Base-by-base conservation (phyloP, 176 grass and related monocot genomes). In the Hordeum marinum region DNA sequence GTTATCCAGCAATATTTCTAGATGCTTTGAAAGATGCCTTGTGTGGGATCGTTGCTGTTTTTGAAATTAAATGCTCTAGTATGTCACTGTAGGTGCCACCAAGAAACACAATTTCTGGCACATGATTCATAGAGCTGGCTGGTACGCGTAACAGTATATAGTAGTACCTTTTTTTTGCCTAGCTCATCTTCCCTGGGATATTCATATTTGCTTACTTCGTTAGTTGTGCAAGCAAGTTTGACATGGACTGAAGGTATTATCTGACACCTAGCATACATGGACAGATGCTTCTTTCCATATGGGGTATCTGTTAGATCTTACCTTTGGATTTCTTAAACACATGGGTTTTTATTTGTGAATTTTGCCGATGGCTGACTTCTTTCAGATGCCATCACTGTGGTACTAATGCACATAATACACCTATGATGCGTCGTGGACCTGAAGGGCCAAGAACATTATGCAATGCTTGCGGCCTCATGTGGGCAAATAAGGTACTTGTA, bases 391-490 rank as follows among this genome's bases (percentile, higher is more conserved):
- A 92, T 92, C 96, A 98, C 68, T 98, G 96, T 87, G 91, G 93
- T 52, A 95, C 82, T 78, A 92, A 55, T 85, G 87, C 93, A 75
- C 85, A 88, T 11, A 73, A 84, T 67, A 98, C 96, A 43, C 96
- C 96, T 82, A 98, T 98, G 96, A 98, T 98, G 96, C 93, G 96
- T 11, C 91, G 91, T 67, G 96, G 96, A 85, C 96, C 96, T 87
- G 91, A 98, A 45, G 96, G 96, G 52, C 96, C 96, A 72, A 98
- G 96, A 81, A 98, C 96, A 23, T 87, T 98, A 60, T 98, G 96
- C 81, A 98, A 98, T 89, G 96, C 96, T 66, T 98, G 96, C 52
- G 96, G 96, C 52, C 88, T 98, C 72, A 98, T 98, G 96, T 98
- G 96, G 96, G 96, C 96, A 81, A 98, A 98, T 78, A 98, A 98